Evolutionary conservation across 164 flowering plant species (phyloP).

Genomic region (Berberis vulgaris): DNA sequence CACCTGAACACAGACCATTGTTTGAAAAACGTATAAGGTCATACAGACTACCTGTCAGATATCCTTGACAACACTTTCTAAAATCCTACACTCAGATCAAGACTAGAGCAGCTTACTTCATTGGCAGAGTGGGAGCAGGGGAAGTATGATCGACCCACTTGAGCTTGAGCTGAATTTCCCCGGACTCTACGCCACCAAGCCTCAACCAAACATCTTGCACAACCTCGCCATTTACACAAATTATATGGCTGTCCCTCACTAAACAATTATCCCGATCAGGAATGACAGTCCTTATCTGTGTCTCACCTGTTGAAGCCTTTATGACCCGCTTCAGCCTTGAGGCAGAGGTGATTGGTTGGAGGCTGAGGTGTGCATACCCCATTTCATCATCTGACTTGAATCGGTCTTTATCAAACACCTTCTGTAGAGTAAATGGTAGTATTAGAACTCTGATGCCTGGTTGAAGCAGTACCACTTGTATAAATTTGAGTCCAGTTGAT

Average conservation of each 20-base stretch:
- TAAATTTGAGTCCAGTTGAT: too few relatives aligned
- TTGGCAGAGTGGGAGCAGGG: slow-evolving; percentile 1
- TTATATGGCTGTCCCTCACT: slow-evolving; percentile 52
- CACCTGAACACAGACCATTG: too few relatives aligned
- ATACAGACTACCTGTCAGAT: too few relatives aligned
- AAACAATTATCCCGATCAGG: slow-evolving; percentile 66
- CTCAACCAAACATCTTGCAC: slow-evolving; percentile 70
- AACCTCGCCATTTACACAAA: slow-evolving; percentile 51
- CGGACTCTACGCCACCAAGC: slow-evolving; percentile 68
- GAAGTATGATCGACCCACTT: slow-evolving; percentile 38
- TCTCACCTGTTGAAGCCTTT: slow-evolving; percentile 41
- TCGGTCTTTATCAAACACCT: slow-evolving; percentile 79
- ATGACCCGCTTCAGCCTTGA: slow-evolving; percentile 53
- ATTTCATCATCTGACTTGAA: slow-evolving; percentile 90
- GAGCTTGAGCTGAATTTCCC: slow-evolving; percentile 64
- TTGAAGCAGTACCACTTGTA: too few relatives aligned
- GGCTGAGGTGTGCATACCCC: slow-evolving; percentile 64
- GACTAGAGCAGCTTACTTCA: background rate
- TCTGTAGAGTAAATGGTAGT: slow-evolving; percentile 26
- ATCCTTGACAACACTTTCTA: too few relatives aligned
- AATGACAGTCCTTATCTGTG: slow-evolving; percentile 48
- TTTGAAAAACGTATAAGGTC: too few relatives aligned
- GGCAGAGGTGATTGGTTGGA: slow-evolving; percentile 57
- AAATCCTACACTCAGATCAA: background rate
- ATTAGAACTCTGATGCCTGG: background rate